These are phyloP conservation scores for Podaxis carcinomalis DNA, from an alignment of 768 basidiomycete species.

Conservation along the genomic window DNA sequence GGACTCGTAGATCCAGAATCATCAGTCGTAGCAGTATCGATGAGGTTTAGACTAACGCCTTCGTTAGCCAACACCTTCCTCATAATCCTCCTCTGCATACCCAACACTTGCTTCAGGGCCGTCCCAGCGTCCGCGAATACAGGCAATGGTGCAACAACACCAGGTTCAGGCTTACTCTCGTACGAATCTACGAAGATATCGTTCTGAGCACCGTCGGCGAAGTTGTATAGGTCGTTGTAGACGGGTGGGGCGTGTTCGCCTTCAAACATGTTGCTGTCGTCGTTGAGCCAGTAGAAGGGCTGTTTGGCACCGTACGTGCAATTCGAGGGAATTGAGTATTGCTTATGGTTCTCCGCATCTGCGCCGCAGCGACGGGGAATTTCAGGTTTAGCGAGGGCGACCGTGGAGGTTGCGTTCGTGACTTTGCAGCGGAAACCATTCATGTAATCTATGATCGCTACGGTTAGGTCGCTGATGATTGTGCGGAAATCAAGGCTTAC, in stretches of 20 bases:
- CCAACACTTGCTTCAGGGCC: not conserved
- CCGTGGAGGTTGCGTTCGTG: constrained; percentile 46
- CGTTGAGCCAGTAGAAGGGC: constrained; percentile 68
- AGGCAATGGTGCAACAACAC: constrained; percentile 35
- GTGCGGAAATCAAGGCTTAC: constrained; percentile 27
- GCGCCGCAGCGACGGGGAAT: constrained; percentile 64
- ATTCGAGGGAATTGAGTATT: constrained; percentile 45
- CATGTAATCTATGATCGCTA: constrained; percentile 52
- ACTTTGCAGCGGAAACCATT: constrained; percentile 69
- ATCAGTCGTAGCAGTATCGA: not conserved
- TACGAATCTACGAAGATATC: constrained; percentile 70
- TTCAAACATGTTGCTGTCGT: constrained; percentile 64
- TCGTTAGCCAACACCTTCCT: not conserved
- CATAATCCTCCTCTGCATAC: not conserved
- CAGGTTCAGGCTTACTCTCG: constrained; percentile 36
- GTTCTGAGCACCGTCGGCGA: constrained; percentile 64
- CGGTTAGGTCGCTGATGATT: not conserved
- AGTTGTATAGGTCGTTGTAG: constrained; percentile 71
- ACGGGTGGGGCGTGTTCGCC: constrained; percentile 55
- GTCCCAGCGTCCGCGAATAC: constrained; percentile 21
- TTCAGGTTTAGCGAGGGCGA: constrained; percentile 49
- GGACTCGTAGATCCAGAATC: not conserved
- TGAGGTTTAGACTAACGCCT: not conserved
- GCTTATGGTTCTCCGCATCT: constrained; percentile 44
- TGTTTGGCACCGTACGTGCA: constrained; percentile 73